Evolutionary conservation across 176 grass and related monocot genomes (phyloP).

Genomic region (Echinochloa phyllopogon): DNA sequence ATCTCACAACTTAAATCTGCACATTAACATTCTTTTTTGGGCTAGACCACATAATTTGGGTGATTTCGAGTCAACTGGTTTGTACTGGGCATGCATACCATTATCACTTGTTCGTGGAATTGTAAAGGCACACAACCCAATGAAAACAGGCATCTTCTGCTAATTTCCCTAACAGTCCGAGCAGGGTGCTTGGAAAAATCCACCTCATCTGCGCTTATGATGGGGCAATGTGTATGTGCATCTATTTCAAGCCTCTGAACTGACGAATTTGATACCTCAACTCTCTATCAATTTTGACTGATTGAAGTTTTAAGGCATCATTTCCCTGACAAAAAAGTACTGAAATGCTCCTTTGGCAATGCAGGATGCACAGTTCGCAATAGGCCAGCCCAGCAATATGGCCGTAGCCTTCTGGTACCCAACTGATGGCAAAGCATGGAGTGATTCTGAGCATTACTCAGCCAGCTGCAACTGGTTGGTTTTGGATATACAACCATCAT

Average conservation of each 20-base stretch:
- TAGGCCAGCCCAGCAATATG: conserved; percentile 73
- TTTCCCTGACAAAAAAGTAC: conserved; percentile 21
- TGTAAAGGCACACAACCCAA: neutral
- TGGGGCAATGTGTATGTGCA: neutral
- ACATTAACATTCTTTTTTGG: neutral
- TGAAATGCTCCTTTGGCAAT: conserved; percentile 39
- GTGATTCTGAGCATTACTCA: conserved; percentile 82
- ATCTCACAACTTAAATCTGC: conserved; percentile 14
- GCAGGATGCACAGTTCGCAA: conserved; percentile 96
- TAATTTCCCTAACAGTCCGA: neutral
- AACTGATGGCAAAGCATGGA: conserved; percentile 67
- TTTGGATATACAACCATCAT: conserved; percentile 73
- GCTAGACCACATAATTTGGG: neutral
- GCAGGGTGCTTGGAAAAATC: neutral
- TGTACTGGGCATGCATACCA: neutral
- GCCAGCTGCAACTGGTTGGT: conserved; percentile 90
- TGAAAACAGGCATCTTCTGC: neutral
- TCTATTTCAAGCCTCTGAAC: conserved; percentile 15
- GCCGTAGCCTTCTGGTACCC: conserved; percentile 98
- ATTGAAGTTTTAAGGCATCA: neutral
- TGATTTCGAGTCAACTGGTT: conserved; percentile 8
- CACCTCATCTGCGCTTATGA: neutral
- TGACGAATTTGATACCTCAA: neutral
- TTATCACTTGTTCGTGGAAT: neutral
- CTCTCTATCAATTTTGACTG: conserved; percentile 9